These are phyloP conservation scores for Monosporozyma siamensis DNA, from an alignment of 805 yeast species.

Conservation along the genomic window DNA sequence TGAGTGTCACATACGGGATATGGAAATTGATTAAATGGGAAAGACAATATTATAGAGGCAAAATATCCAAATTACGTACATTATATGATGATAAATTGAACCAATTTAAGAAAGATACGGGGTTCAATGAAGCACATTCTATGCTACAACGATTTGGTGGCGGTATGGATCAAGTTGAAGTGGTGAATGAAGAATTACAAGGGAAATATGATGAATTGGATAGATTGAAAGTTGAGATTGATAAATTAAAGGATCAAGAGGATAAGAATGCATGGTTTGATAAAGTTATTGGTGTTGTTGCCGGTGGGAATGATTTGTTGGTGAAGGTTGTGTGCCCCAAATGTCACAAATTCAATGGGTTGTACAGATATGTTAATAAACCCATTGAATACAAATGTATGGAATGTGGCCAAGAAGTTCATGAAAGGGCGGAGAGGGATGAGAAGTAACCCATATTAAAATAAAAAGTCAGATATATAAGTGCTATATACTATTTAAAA, in stretches of 20 bases:
- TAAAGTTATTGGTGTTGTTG: slow-evolving; percentile 22
- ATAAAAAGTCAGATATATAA: not conserved
- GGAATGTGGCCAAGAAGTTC: slow-evolving; percentile 15
- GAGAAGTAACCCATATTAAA: slow-evolving; percentile 1
- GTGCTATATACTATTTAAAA: no score
- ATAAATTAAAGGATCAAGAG: slow-evolving; percentile 13
- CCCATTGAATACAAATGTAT: slow-evolving; percentile 24
- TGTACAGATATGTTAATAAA: slow-evolving; percentile 16
- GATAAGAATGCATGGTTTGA: slow-evolving; percentile 30
- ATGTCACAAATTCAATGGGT: slow-evolving; percentile 20
- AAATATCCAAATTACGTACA: not conserved
- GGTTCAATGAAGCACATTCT: slow-evolving; percentile 68
- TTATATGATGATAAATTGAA: slow-evolving; percentile 43
- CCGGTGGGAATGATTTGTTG: slow-evolving; percentile 23
- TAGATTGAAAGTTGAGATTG: slow-evolving; percentile 29
- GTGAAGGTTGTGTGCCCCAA: slow-evolving; percentile 16
- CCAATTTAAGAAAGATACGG: slow-evolving; percentile 61
- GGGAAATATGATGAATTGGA: slow-evolving; percentile 33
- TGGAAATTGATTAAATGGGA: not conserved
- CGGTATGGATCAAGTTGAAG: slow-evolving; percentile 40
- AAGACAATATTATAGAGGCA: not conserved
- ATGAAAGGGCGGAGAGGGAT: slow-evolving; percentile 5
- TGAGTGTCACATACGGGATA: not conserved
- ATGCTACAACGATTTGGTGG: slow-evolving; percentile 52
- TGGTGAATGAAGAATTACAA: slow-evolving; percentile 36